Percentiles rank a stretch among this genome's conserved stretches.
Conservation (phyloP, 208 protist genomes). For the Trypanosoma platydactyli region DNA sequence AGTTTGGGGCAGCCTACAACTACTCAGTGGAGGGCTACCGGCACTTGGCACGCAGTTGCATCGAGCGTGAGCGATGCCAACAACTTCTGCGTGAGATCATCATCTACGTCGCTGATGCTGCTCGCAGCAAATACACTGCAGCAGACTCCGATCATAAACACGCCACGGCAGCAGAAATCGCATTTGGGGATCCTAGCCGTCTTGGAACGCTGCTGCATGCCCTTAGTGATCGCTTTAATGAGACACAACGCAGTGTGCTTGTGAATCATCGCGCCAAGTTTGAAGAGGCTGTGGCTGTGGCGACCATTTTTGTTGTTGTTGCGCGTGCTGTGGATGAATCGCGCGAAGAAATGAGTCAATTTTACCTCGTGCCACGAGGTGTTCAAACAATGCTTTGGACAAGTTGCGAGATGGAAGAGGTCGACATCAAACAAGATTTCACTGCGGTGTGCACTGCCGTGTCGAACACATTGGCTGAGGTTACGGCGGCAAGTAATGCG, state of each 20-base stretch:
- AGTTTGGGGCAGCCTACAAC: not conserved
- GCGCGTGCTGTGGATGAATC: constrained; percentile 64
- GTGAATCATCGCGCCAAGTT: constrained; percentile 62
- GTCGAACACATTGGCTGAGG: constrained; percentile 43
- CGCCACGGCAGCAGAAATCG: constrained; percentile 66
- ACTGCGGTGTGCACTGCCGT: constrained; percentile 35
- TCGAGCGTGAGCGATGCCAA: constrained; percentile 64
- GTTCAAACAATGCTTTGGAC: constrained; percentile 55
- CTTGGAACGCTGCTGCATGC: constrained; percentile 40
- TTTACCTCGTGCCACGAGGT: constrained; percentile 36
- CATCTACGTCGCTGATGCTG: constrained; percentile 43
- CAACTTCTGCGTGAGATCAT: constrained; percentile 55
- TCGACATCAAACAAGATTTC: constrained; percentile 48
- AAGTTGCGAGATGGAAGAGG: constrained; percentile 31
- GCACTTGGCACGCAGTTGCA: constrained; percentile 26
- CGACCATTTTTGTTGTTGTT: constrained; percentile 61
- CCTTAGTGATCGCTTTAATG: constrained; percentile 38
- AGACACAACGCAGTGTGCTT: constrained; percentile 43
- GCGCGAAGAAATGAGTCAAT: constrained; percentile 42
- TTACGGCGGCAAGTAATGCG: constrained; percentile 11
- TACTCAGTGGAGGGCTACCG: constrained; percentile 16
- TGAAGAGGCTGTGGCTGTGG: constrained; percentile 47
- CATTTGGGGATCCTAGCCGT: constrained; percentile 51
- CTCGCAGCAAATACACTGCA: constrained; percentile 23
- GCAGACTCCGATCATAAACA: constrained; percentile 2